Evolutionary conservation across 2,329 filamentous ascomycete genomes (phyloP).

Genomic region (Teratosphaeria nubilosa): DNA sequence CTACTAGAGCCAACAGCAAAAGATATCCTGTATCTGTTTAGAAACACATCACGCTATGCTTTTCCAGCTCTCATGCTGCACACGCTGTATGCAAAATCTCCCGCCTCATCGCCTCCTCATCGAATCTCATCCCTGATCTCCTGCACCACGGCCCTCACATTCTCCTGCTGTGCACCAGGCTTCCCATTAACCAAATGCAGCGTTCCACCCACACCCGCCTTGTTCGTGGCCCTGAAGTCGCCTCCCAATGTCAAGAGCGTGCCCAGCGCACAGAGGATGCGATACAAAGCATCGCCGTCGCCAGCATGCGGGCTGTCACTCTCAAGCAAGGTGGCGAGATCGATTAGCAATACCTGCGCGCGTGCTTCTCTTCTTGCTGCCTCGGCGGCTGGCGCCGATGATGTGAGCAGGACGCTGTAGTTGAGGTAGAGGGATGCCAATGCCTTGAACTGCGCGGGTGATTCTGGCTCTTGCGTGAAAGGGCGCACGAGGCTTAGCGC

Average conservation of each 20-base stretch:
- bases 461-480: constrained; percentile 44
- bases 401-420: constrained; percentile 61
- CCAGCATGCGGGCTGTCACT: constrained; percentile 40
- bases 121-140: constrained; percentile 47
- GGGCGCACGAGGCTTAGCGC: constrained; percentile 55
- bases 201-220: constrained; percentile 45
- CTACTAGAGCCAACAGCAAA: neutral
- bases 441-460: constrained; percentile 65
- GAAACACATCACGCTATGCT: neutral
- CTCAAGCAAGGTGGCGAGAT: constrained; percentile 23
- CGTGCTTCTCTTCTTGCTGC: constrained; percentile 18
- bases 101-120: constrained; percentile 3
- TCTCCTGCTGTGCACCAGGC: constrained; percentile 47
- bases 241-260: constrained; percentile 59
- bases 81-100: neutral
- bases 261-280: constrained; percentile 71
- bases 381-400: constrained; percentile 17
- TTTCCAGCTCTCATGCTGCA: neutral
- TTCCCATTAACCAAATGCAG: constrained; percentile 38
- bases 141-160: constrained; percentile 48
- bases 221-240: constrained; percentile 48
- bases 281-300: constrained; percentile 76
- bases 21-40: neutral
- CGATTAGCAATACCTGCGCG: constrained; percentile 21
- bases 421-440: constrained; percentile 77